Base-by-base conservation (phyloP, 345 rosid species). In the Mercurialis annua region DNA sequence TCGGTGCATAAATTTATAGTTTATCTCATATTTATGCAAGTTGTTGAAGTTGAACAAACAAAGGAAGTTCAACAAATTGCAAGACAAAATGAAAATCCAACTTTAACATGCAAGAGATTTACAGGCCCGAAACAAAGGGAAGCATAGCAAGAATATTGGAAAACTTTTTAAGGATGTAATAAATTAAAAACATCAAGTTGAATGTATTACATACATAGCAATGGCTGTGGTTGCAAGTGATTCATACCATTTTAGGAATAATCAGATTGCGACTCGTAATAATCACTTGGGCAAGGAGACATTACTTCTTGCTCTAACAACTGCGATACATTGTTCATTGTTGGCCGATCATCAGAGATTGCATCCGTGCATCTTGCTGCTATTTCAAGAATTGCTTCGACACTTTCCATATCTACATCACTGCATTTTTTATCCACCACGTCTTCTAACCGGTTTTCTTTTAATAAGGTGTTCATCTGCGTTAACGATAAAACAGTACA, bases 271-370 rank as follows among this genome's bases (percentile, higher is more conserved):
- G 98, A 90, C 75, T 83, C 96, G 4, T 86, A 93, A 77, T 84
- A 87, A 58, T 93, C 96, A 14, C 90, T 87, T 1, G 90, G 88
- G 82, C 92, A 88, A 53, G 98, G 97, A 6, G 97, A 87, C 90
- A 90, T 79, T 50, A 88, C 81, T 76, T 93, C 98, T 82, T 90
- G 98, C 75, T 90, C 98, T 11, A 90, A 90, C 73, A 90, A 73
- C 86, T 90, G 97, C 71, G 78, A 70, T 53, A 86, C 90, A 81
- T 90, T 94, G 81, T 82, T 93, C 98, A 93, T 90, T 18, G 83
- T 76, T 0, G 97, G 98, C 62, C 98, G 66, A 5, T 89, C 89
- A 40, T 89, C 97, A 0, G 92, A 90, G 68, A 81, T 84, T 61
- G 96, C 87, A 59, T 85, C 88, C 0, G 98, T 93, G 76, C 98